A percentile compares a stretch with the other conserved stretches of the same genome.
phyloP scores from a whole-genome alignment of 2,329 filamentous ascomycete species.

The Alternaria conjuncta region DNA sequence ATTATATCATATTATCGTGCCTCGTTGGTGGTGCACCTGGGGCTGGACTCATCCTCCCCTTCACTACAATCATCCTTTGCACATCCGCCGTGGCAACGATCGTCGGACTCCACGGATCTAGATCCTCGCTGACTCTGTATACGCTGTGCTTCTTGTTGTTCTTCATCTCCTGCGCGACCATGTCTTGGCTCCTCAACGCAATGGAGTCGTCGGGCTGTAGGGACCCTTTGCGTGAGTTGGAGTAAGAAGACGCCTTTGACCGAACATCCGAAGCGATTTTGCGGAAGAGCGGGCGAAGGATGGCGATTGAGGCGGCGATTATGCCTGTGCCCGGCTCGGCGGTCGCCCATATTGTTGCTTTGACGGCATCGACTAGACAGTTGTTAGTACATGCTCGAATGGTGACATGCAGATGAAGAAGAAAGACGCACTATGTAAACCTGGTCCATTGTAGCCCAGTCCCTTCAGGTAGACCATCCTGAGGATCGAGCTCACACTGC shows the following conservation, averaged over 20 bases:
- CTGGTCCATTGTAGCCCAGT: conserved; percentile 18
- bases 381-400: conserved; percentile 7
- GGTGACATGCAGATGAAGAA: background rate
- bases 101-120: conserved; percentile 30
- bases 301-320: conserved; percentile 56
- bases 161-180: background rate
- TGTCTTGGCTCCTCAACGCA: conserved; percentile 19
- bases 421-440: conserved; percentile 14
- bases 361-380: conserved; percentile 39
- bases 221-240: conserved; percentile 14
- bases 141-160: conserved; percentile 17
- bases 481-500: conserved; percentile 40
- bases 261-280: conserved; percentile 30
- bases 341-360: conserved; percentile 55
- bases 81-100: conserved; percentile 22
- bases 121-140: conserved; percentile 5
- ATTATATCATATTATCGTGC: background rate
- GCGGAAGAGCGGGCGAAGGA: conserved; percentile 54
- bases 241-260: conserved; percentile 20
- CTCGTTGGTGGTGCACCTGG: background rate
- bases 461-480: conserved; percentile 43
- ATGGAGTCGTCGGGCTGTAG: conserved; percentile 13
- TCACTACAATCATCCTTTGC: conserved; percentile 18
- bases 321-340: conserved; percentile 60
- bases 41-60: conserved; percentile 11